Base-by-base conservation (phyloP, 1,284 basidiomycete genomes). In the Ustilago xerochloae region DNA sequence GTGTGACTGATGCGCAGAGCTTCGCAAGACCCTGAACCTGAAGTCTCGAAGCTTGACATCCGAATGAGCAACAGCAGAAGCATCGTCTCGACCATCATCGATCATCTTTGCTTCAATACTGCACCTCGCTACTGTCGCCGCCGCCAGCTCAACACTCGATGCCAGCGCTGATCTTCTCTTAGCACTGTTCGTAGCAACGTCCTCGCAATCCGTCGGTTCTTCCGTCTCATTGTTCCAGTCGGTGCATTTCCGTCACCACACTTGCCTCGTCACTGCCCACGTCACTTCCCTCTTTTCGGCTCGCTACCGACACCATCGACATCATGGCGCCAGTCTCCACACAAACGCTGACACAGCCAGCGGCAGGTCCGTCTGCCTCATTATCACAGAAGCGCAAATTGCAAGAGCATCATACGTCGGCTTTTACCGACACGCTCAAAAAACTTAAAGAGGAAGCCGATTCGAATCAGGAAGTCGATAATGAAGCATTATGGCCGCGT, bases 381-480 rank as follows among this genome's bases (percentile, higher is more conserved):
- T n/a, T n/a, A n/a, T 39, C 63, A 4, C 74, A 73, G 32, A 73
- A 74, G 60, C 73, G 78, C 54, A 74, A 68, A 35, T 45, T 75
- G 26, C 62, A 78, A 8, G 58, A 67, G 24, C 69, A 71, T 15
- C 63, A 77, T 43, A 59, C 67, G 8, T 78, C 78, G 3, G 58
- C 63, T 18, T 80, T 80, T 48, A 77, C 76, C 16, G 76, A 80
- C n/a, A 80, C 78, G 0, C 74, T 80, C 39, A 77, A 73, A 29
- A 72, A 54, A 54, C 68, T 80, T 41, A 75, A 76, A 36, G 68
- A 73, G 18, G 67, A 69, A 39, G 72, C 63, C 35, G 67, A 76
- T 24, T 75, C 64, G 10, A 75, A 59, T 35, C 61, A 63, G 56
- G 51, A 59, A n/a, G 55, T 64, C 15, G 80, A 78, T 49, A 69